Base-by-base conservation (phyloP, 805 yeast genomes). In the Kodamaea restingae region DNA sequence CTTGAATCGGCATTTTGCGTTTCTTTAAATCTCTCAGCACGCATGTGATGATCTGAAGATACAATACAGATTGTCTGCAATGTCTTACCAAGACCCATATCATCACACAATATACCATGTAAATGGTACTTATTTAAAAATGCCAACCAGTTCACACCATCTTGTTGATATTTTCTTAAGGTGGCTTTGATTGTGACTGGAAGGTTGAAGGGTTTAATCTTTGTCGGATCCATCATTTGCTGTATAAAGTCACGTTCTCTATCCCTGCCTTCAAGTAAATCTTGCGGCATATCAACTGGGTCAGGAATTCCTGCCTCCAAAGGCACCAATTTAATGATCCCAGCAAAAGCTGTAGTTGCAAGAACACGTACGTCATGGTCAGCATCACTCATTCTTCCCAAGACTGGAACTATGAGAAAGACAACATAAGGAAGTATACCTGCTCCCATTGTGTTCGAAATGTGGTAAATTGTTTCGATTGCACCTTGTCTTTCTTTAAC, bases 41-140 rank as follows among this genome's bases (percentile, higher is more conserved):
- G 77, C 48, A 87, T 51, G 52, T 88, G 86, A 54, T 93, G 98
- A 55, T 93, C 98, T 56, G 97, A 87, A 0, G 98, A 86, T 39
- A 93, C 88, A 49, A 95, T 91, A 64, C 98, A 93, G 54, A 93
- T 90, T 0, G 98, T 90, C 62, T 93, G 99, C 44, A 93, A 71
- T 0, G 99, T 93, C 59, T 93, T 93, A 38, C 99, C 99, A 21
- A 93, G 72, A 5, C 99, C 99, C 99, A 93, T 93, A 78, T 93
- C 99, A 60, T 93, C 99, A 78, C 98, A 93, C 35, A 93, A 70
- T 54, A 93, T 91, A 39, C 99, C 99, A 65, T 93, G 99, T 38
- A 93, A 68, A 60, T 91, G 96, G 57, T 93, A 93, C 54, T 86
- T 86, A 65, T 93, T 93, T 54, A 93, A 73, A 56, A 93, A 93